A percentile compares a stretch with the other conserved stretches of the same genome.
Conservation (phyloP, 1,284 basidiomycete species). For the Malassezia psittaci region DNA sequence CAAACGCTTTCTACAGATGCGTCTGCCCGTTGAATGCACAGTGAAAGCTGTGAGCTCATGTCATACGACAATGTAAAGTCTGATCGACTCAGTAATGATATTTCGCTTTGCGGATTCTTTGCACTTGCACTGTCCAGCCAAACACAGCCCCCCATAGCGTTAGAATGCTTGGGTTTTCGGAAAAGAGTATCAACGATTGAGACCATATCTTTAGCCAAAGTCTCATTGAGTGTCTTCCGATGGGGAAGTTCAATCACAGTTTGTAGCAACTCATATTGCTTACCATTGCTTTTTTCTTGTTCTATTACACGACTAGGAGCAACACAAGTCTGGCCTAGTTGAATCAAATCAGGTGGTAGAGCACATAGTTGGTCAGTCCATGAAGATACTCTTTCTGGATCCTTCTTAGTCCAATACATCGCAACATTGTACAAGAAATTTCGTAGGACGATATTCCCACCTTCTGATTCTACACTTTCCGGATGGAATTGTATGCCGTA, state of each 20-base stretch:
- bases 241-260: neutral
- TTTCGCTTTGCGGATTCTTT: conserved; percentile 18
- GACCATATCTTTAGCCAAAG: neutral
- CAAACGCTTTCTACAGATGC: neutral
- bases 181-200: conserved; percentile 3
- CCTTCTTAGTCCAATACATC: conserved; percentile 20
- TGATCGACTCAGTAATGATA: conserved; percentile 39
- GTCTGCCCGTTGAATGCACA: neutral
- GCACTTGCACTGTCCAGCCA: conserved; percentile 24
- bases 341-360: neutral
- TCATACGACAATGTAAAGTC: conserved; percentile 35
- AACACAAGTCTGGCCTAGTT: conserved; percentile 4
- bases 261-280: neutral
- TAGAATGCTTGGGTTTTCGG: neutral
- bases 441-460: conserved; percentile 26
- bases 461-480: conserved; percentile 49
- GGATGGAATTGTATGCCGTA: conserved; percentile 96
- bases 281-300: too few relatives aligned
- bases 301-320: neutral
- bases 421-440: conserved; percentile 33
- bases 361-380: neutral
- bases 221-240: neutral
- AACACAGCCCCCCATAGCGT: neutral
- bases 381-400: neutral
- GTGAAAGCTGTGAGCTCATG: neutral